These are phyloP conservation scores for Aspergillus sclerotiicarbonarius DNA, from an alignment of 495 filamentous ascomycete species.

Conservation along the genomic window DNA sequence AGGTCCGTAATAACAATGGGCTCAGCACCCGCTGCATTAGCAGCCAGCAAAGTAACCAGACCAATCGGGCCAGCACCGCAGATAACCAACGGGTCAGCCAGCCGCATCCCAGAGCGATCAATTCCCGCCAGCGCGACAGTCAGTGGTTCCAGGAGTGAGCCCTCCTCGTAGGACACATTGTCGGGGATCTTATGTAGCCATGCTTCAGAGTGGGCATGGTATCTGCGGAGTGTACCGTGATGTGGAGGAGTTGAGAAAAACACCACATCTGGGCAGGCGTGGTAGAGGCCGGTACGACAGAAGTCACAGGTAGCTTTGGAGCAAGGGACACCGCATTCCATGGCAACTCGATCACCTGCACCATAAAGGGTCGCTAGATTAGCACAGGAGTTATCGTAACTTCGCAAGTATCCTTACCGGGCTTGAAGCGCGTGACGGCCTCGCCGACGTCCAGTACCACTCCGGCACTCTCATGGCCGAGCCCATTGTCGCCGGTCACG, in stretches of 20 bases:
- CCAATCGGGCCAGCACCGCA: constrained; percentile 73
- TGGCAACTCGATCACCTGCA: constrained; percentile 62
- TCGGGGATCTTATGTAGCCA: constrained; percentile 53
- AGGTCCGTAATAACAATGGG: constrained; percentile 61
- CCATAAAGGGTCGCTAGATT: constrained; percentile 13
- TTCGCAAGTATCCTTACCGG: constrained; percentile 13
- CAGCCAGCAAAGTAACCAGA: constrained; percentile 53
- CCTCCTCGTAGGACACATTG: constrained; percentile 56
- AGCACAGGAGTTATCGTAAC: background rate
- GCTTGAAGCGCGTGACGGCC: constrained; percentile 22
- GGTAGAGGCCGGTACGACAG: constrained; percentile 62
- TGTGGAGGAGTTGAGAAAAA: constrained; percentile 59
- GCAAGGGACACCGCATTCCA: constrained; percentile 70
- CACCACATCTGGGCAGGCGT: constrained; percentile 65
- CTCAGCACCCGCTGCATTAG: constrained; percentile 54
- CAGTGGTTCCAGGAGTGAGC: constrained; percentile 68
- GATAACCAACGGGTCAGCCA: constrained; percentile 52
- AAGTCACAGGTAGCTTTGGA: constrained; percentile 47
- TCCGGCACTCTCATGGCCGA: constrained; percentile 70
- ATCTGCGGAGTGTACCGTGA: constrained; percentile 50
- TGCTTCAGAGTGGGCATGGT: constrained; percentile 58
- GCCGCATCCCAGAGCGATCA: constrained; percentile 47
- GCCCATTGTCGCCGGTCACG: constrained; percentile 58
- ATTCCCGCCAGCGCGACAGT: constrained; percentile 67
- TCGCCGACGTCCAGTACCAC: constrained; percentile 58